Evolutionary conservation across 2,329 filamentous ascomycete genomes (phyloP), one percentile per base, ranked within the genome.

Genomic region (Neopestalotiopsis rosae): DNA sequence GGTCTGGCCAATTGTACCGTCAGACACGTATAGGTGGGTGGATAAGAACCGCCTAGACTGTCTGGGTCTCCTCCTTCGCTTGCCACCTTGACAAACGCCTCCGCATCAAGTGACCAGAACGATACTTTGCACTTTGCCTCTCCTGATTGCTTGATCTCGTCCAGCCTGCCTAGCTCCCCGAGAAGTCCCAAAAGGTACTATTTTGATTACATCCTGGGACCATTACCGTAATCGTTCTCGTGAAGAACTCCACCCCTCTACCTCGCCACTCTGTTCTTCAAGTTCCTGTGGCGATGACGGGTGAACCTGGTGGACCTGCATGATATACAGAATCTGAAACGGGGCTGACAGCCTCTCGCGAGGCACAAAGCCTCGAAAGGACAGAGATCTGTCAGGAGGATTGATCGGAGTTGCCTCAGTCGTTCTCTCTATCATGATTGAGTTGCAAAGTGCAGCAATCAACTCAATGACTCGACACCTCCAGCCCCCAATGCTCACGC

Each of bases 281-380:
- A 52, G 28, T 59, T 14, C 14, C 14, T 62, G 59, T 34, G 59
- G 59, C 59, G 59, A 62, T 62, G 59, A 7, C 34, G 34, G 34
- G 34, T 38, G 34, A 10, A 10, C 34, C n/a, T 40, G 32, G 30
- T 20, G 59, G 59, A 40, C 34, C 34, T 62, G 59, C 59, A 62
- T 62, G 32, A 62, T 62, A 34, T 20, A 20, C 59, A 62, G 57
- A 64, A 64, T 13, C 20, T 30, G 61, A 64, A 64, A 64, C 61
- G 14, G 38, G 24, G 40, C 20, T 52, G 20, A 28, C 9, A 49
- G n/a, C n/a, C 17, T 20, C 61, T 64, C 34, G 61, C 17, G 61
- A 64, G 40, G 28, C 61, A 64, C 61, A 64, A 24, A 52, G 40
- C n/a, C 61, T 38, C 6, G 34, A 28, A 45, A 52, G 20, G 45